phyloP scores from a whole-genome alignment of 1,284 basidiomycete species.

The Leccinum insigne region DNA sequence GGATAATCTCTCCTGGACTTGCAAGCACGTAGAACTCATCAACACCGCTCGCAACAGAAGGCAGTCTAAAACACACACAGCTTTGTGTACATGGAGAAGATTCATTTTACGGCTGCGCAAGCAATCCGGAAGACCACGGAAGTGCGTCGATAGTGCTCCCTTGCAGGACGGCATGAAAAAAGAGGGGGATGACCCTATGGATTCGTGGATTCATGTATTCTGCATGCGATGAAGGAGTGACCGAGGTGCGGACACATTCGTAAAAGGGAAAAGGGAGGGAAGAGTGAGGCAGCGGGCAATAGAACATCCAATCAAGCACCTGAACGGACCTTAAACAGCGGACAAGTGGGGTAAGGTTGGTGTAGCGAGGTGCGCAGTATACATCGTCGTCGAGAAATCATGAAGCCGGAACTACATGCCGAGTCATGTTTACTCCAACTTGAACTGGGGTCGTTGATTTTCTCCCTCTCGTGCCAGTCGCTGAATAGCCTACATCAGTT shows the following conservation, averaged over 20 bases:
- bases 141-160: constrained; percentile 4
- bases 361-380: constrained; percentile 12
- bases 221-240: constrained; percentile 11
- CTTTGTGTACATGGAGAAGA: constrained; percentile 19
- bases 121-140: constrained; percentile 11
- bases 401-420: constrained; percentile 10
- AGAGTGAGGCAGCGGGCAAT: constrained; percentile 25
- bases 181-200: constrained; percentile 11
- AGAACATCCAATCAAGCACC: constrained; percentile 15
- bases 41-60: constrained; percentile 4
- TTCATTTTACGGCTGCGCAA: constrained; percentile 30
- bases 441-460: background rate
- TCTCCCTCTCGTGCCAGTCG: constrained; percentile 13
- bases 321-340: constrained; percentile 31
- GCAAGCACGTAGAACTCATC: background rate
- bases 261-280: constrained; percentile 19
- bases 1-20: background rate
- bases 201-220: background rate
- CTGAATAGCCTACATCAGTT: constrained; percentile 17
- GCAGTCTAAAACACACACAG: constrained; percentile 15
- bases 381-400: constrained; percentile 9
- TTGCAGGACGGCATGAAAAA: constrained; percentile 9
- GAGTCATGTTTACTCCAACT: constrained; percentile 11
- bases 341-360: constrained; percentile 9
- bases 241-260: constrained; percentile 14